Evolutionary conservation across 2,329 filamentous ascomycete species (phyloP), one percentile per base, ranked within the genome.

Genomic region (Cladophialophora chaetospira): DNA sequence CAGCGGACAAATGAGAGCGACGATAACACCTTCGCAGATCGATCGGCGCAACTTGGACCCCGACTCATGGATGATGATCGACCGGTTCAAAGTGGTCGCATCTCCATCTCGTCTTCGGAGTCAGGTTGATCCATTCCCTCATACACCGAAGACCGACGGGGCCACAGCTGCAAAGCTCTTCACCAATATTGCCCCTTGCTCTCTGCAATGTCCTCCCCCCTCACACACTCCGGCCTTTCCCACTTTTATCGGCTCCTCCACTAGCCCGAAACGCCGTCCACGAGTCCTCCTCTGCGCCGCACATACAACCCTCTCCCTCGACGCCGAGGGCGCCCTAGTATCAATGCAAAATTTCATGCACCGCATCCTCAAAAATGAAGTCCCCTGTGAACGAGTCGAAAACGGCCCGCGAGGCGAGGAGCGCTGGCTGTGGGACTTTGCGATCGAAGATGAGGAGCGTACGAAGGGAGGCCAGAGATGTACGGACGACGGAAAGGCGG

Each of bases 401-500:
- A 38, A 56, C 43, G 50, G 42, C 2, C n/a, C 42, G 17, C 31
- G 53, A 1, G 58, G 60, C 25, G 53, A 60, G 29, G 61, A 63
- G 48, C 31, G 25, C 5, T 64, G 62, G 62, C 33, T 64, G 17
- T 64, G 57, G 60, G 62, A 64, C 33, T 53, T 52, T 35, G 55
- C 25, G 3, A 33, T 56, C 3, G 9, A 31, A 0, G 21, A 5
- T 40, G 36, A 40, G 36, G 31, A 3, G 3, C 15, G 23, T 11
- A 11, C 6, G 36, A 11, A 10, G 36, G 11, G 15, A 40, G 13
- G 5, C 10, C 17, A 4, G 9, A 15, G 4, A 11, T 8, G 9
- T 40, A 15, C 36, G 9, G 2, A 8, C 36, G n/a, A 15, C 8
- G 4, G 36, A 19, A 5, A 15, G 17, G 17, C 15, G 36, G 36